phyloP scores from a whole-genome alignment of 2,329 filamentous ascomycete species.

The Ophiocordyceps camponoti-saundersi region DNA sequence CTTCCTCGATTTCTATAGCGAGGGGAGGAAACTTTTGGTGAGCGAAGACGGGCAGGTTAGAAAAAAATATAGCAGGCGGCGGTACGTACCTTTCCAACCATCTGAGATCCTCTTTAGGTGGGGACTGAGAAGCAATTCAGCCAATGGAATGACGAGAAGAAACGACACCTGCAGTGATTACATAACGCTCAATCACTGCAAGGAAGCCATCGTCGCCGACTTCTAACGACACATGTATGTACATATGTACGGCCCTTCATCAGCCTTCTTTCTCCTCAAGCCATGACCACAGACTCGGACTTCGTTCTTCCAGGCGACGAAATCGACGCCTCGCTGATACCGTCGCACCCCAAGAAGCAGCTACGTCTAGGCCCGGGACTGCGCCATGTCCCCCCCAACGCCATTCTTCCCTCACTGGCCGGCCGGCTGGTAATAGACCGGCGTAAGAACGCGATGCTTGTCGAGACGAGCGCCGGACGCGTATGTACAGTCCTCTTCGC shows the following conservation, averaged over 20 bases:
- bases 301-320: constrained; percentile 71
- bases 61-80: no score
- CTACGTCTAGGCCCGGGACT: constrained; percentile 74
- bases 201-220: background rate
- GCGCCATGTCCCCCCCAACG: constrained; percentile 61
- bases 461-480: constrained; percentile 54
- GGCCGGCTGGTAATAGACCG: constrained; percentile 50
- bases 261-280: background rate
- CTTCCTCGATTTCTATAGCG: no score
- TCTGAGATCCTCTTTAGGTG: no score
- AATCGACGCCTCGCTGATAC: constrained; percentile 49
- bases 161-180: no score
- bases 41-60: no score
- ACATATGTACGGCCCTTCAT: no score
- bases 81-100: no score
- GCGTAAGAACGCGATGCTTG: constrained; percentile 61
- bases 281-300: constrained; percentile 38
- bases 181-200: background rate
- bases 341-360: constrained; percentile 49
- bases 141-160: no score
- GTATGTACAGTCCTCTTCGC: constrained; percentile 25
- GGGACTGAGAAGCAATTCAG: no score
- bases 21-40: no score
- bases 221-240: no score
- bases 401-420: constrained; percentile 50